Conservation (phyloP, 148 eudicot species). For the Nepenthes gracilis region DNA sequence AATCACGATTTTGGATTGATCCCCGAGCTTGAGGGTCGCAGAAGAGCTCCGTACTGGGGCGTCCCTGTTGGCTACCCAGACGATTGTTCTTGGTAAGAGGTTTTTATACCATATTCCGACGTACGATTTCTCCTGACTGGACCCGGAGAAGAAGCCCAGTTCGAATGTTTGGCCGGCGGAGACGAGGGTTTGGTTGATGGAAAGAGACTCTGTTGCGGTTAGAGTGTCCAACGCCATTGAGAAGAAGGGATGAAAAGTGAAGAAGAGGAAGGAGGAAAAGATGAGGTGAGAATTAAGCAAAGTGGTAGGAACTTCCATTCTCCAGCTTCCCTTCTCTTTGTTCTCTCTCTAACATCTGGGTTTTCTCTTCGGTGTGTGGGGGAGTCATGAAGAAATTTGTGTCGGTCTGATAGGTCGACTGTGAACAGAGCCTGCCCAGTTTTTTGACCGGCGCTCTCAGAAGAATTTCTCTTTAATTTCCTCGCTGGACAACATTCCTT, state of each 20-base stretch:
- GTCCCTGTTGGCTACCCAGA: constrained; percentile 42
- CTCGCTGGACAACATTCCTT: too few species aligned
- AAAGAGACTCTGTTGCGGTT: constrained; percentile 11
- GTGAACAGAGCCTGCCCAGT: too few species aligned
- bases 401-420: too few species aligned
- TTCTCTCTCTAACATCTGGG: too few species aligned
- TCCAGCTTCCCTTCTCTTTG: too few species aligned
- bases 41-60: constrained; percentile 6
- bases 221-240: constrained; percentile 18
- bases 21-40: constrained; percentile 8
- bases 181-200: constrained; percentile 19
- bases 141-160: constrained; percentile 24
- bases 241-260: constrained; percentile 5
- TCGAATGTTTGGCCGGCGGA: constrained; percentile 19
- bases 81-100: constrained; percentile 3
- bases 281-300: neutral
- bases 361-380: too few species aligned
- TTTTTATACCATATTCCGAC: constrained; percentile 30
- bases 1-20: constrained; percentile 10
- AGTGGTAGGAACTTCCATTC: too few species aligned
- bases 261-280: neutral
- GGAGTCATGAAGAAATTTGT: too few species aligned
- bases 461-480: too few species aligned
- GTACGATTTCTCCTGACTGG: constrained; percentile 10
- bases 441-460: too few species aligned